Conservation (phyloP, 306 rosid species). For the Ammopiptanthus mongolicus region DNA sequence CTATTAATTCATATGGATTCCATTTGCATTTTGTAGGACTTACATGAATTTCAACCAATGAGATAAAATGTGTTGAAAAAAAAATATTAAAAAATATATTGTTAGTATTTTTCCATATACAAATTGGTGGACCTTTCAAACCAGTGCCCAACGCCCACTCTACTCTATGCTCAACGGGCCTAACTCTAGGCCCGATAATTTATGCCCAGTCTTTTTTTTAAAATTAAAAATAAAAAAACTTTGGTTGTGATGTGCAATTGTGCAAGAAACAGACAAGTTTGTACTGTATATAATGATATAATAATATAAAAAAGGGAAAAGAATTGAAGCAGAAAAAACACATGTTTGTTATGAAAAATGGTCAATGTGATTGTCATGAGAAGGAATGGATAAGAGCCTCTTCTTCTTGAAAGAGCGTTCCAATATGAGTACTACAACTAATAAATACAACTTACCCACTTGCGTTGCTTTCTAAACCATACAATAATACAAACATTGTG, state of each 20-base stretch:
- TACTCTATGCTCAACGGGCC: neutral
- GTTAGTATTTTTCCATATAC: too few relatives aligned
- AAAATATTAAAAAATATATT: too few relatives aligned
- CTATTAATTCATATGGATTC: too few relatives aligned
- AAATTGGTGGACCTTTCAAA: too few relatives aligned
- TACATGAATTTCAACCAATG: too few relatives aligned
- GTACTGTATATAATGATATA: neutral
- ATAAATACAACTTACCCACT: neutral
- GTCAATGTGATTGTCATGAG: neutral
- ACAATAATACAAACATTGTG: neutral
- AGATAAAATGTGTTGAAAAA: too few relatives aligned
- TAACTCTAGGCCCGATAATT: neutral
- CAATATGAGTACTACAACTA: neutral
- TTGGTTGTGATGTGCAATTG: neutral
- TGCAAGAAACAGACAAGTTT: neutral
- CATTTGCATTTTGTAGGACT: too few relatives aligned
- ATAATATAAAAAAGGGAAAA: neutral
- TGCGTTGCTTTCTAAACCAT: neutral
- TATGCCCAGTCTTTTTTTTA: too few relatives aligned
- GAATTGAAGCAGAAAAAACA: conserved; percentile 21
- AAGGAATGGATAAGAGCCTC: conserved; percentile 12
- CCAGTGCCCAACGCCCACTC: too few relatives aligned
- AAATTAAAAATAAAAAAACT: too few relatives aligned
- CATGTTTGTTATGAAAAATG: conserved; percentile 12
- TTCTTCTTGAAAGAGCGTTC: neutral